Evolutionary conservation across 768 basidiomycete genomes (phyloP), one percentile per base, ranked within the genome.

Genomic region (Suillus sp.): DNA sequence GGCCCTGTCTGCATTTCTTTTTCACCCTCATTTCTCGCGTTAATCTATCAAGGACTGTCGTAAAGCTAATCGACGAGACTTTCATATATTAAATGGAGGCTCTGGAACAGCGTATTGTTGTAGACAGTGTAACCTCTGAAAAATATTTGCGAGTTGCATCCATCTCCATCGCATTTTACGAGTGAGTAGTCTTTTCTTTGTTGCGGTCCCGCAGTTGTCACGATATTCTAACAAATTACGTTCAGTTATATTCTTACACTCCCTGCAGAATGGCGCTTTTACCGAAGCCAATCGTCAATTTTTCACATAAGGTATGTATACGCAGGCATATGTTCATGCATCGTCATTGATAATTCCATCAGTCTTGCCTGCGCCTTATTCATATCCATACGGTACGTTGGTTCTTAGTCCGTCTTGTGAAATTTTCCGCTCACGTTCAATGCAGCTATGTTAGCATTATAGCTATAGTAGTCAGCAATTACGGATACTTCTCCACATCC

Each of bases 401-500:
- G n/a, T 53, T 34, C 34, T 54, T 7, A 9, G 1, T 35, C 2
- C 2, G 32, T 42, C 30, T 11, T 40, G 37, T 16, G 27, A 13
- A 4, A 0, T 0, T 27, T 20, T 37, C 42, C 11, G 3, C 58
- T 16, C 7, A 11, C 7, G 45, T 38, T 53, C 20, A 22, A 35
- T 20, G 18, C 63, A 76, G 74, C 27, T 75, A 75, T 71, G 60
- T 71, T 53, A 87, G 84, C 69, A 77, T 88, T 35, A 20, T 78
- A 6, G 77, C 78, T 43, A 77, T 89, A 64, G 73, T 78, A 7
- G 60, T 85, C 56, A 85, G 82, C 66, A 87, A 82, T 70, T 79
- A 84, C 63, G 87, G 86, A 14, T 88, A 84, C 68, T 89, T 90
- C 70, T 79, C 79, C 63, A 69, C 70, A 16, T 55, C 73, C 18